Evolutionary conservation across 2,329 filamentous ascomycete genomes (phyloP), one percentile per base, ranked within the genome.

Genomic region (Xylaria sp.): DNA sequence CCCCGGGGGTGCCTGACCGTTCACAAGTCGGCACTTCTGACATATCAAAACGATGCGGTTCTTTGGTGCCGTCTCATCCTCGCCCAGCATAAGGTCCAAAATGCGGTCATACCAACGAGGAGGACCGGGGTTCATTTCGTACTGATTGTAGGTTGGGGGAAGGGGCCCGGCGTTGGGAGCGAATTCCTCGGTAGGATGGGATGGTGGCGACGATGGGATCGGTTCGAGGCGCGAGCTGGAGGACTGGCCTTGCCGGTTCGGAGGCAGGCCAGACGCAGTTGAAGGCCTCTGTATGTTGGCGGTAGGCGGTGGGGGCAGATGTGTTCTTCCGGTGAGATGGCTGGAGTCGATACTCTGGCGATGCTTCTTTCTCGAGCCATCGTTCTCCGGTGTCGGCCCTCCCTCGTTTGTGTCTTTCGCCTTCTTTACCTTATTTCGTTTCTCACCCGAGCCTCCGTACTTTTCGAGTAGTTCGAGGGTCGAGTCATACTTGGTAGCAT

Each of bases 51-150:
- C 95, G 68, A 97, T 89, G 20, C 96, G 90, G 80, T 98, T 98
- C 83, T 94, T 97, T 2, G 95, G 89, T 13, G 92, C 90, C 4
- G 93, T 97, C 81, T 99, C 96, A 76, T 99, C 96, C 78, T 99
- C 96, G 59, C 96, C 96, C 0, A 99, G 87, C 32, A 99, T 88
- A 0, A 97, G 89, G 77, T 99, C 96, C 66, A 99, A 85, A 63
- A 99, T 90, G 65, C 95, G 90, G 79, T 99, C 96, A 81, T 98
- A 99, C 96, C 96, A 99, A 77, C 92, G 90, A 18, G 89, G 83
- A 9, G 73, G 74, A 12, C 75, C 77, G 2, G 73, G 66, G 50
- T 72, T 73, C 28, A 70, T 55, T 7, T 79, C 76, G 58, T 80
- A 79, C 66, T 85, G 84, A 23, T 78, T 66, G 13, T 76, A 72